Percentiles rank a stretch among this genome's conserved stretches.
phyloP scores from a whole-genome alignment of 345 rosid species.

The Murraya paniculata region DNA sequence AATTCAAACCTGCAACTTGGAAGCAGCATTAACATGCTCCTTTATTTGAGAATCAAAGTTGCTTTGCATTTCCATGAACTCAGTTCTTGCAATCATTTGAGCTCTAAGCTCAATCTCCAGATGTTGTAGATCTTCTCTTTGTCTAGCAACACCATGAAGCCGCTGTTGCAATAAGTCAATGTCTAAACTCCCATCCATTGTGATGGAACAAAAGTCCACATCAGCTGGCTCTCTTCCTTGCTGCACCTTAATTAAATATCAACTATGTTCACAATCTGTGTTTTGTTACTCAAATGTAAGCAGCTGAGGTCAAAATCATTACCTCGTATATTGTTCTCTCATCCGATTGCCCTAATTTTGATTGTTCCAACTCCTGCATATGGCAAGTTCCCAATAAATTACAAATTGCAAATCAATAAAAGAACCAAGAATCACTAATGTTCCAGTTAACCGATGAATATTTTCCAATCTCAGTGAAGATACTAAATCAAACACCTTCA shows the following conservation, averaged over 20 bases:
- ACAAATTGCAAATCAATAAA: not conserved
- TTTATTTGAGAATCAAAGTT: slow-evolving; percentile 56
- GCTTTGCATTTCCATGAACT: slow-evolving; percentile 59
- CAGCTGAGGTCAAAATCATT: slow-evolving; percentile 19
- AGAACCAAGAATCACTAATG: not conserved
- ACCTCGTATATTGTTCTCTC: slow-evolving; percentile 91
- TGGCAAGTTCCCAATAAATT: not conserved
- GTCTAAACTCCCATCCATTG: slow-evolving; percentile 48
- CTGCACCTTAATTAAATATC: slow-evolving; percentile 57
- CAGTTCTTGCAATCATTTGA: slow-evolving; percentile 63
- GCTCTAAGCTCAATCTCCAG: slow-evolving; percentile 80
- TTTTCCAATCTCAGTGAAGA: not conserved
- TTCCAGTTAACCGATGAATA: not conserved
- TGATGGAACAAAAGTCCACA: slow-evolving; percentile 57
- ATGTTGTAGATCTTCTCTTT: slow-evolving; percentile 73
- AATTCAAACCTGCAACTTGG: slow-evolving; percentile 62
- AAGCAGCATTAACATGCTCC: slow-evolving; percentile 60
- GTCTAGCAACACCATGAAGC: slow-evolving; percentile 49
- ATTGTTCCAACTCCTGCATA: slow-evolving; percentile 58
- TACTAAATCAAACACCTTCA: not conserved
- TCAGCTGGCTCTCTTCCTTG: slow-evolving; percentile 70
- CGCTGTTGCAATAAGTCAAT: slow-evolving; percentile 63
- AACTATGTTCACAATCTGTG: slow-evolving; percentile 22
- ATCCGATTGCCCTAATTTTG: slow-evolving; percentile 60
- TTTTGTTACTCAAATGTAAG: not conserved